These are phyloP conservation scores for Aureobasidium vineae DNA, from an alignment of 2,329 filamentous ascomycete genomes.

Conservation along the genomic window DNA sequence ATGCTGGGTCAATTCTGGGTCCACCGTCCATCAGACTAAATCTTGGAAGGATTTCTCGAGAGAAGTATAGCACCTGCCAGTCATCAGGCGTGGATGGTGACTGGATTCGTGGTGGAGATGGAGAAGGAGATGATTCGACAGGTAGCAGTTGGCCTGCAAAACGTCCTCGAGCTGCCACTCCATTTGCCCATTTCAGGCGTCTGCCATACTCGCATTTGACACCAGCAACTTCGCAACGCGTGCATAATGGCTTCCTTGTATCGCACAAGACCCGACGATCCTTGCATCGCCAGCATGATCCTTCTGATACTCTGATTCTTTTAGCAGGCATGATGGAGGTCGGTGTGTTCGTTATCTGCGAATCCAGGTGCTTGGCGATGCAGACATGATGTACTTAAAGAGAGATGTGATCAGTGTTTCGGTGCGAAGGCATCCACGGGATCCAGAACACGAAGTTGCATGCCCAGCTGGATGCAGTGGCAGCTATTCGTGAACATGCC, in stretches of 20 bases:
- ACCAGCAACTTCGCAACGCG: neutral
- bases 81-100: neutral
- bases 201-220: conserved; percentile 12
- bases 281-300: conserved; percentile 16
- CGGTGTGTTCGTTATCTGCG: neutral
- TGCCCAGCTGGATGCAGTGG: neutral
- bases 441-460: neutral
- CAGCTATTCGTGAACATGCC: neutral
- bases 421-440: neutral
- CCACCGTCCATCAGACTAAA: conserved; percentile 7
- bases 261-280: conserved; percentile 14
- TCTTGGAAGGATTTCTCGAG: neutral
- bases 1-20: conserved; percentile 1
- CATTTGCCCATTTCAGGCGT: conserved; percentile 4
- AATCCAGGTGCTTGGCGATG: neutral
- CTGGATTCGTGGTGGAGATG: neutral
- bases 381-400: neutral
- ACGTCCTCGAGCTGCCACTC: conserved; percentile 16
- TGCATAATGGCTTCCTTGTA: conserved; percentile 1
- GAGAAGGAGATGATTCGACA: neutral
- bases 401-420: neutral
- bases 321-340: neutral
- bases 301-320: conserved; percentile 7
- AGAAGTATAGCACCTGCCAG: conserved; percentile 6
- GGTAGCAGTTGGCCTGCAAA: conserved; percentile 9